A percentile compares a stretch with the other conserved stretches of the same genome.
Evolutionary conservation across 768 basidiomycete genomes (phyloP).

Genomic region (Rhizopogon roseolus): DNA sequence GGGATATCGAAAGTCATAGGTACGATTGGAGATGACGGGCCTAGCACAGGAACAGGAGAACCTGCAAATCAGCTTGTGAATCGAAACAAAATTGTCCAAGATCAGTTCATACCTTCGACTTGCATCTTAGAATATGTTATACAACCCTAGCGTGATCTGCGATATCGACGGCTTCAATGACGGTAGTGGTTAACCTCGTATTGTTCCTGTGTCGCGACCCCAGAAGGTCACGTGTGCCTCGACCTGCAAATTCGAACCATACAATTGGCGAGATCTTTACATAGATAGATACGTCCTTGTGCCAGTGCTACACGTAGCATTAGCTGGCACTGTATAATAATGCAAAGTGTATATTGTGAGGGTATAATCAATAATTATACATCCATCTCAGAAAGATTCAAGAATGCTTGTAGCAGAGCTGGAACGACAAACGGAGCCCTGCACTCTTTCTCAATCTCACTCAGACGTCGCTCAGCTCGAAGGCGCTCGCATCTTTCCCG

Average conservation of each 20-base stretch:
- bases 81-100: background rate
- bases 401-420: slow-evolving; percentile 49
- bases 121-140: background rate
- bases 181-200: background rate
- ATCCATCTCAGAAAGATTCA: slow-evolving; percentile 39
- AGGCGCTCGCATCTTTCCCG: slow-evolving; percentile 31
- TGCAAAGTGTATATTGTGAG: too few species aligned
- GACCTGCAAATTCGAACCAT: background rate
- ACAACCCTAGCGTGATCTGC: background rate
- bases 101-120: background rate
- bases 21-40: slow-evolving; percentile 8
- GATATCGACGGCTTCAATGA: background rate
- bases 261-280: background rate
- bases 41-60: slow-evolving; percentile 4
- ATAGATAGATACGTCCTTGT: too few species aligned
- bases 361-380: too few species aligned
- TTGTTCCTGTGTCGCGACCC: background rate
- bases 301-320: too few species aligned
- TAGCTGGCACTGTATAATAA: too few species aligned
- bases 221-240: background rate
- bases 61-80: background rate
- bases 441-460: slow-evolving; percentile 46
- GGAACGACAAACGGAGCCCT: slow-evolving; percentile 53
- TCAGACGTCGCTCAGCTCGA: slow-evolving; percentile 40
- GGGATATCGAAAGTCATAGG: slow-evolving; percentile 14